These are phyloP conservation scores for Kwoniella dejecticola DNA, from an alignment of 768 basidiomycete species.

Conservation along the genomic window DNA sequence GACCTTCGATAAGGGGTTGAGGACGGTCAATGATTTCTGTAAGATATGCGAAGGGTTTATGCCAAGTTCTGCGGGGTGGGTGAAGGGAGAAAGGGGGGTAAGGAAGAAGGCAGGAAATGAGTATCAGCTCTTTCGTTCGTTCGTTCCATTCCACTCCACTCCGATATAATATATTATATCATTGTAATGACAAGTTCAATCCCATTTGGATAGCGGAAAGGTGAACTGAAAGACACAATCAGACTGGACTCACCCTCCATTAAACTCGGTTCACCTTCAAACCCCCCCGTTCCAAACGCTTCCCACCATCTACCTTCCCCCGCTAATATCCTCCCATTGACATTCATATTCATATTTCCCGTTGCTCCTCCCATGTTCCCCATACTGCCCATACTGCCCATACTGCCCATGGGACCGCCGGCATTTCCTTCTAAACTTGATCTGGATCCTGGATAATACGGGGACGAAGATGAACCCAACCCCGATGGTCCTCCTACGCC, in stretches of 20 bases:
- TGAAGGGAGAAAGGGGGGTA: background rate
- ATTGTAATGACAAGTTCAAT: too few relatives aligned
- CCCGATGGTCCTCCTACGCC: background rate
- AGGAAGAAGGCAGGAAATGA: background rate
- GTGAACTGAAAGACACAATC: too few relatives aligned
- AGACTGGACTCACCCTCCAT: conserved; percentile 71
- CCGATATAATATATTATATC: too few relatives aligned
- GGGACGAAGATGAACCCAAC: conserved; percentile 27
- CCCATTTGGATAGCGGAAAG: too few relatives aligned
- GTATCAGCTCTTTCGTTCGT: background rate
- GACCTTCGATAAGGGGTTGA: conserved; percentile 82
- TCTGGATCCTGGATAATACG: conserved; percentile 42
- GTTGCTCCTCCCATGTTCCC: conserved; percentile 56
- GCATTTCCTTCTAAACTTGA: conserved; percentile 38
- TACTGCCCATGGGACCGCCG: conserved; percentile 24
- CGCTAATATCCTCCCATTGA: conserved; percentile 65
- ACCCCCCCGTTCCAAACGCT: conserved; percentile 90
- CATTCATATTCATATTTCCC: conserved; percentile 41
- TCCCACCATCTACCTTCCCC: conserved; percentile 83
- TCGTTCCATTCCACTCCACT: background rate
- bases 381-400: conserved; percentile 62
- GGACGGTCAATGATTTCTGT: conserved; percentile 88
- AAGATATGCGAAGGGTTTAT: conserved; percentile 97
- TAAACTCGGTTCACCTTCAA: conserved; percentile 93
- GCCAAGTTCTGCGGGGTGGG: conserved; percentile 71